Base-by-base conservation (phyloP, 148 eudicot species). In the Drosera capensis region DNA sequence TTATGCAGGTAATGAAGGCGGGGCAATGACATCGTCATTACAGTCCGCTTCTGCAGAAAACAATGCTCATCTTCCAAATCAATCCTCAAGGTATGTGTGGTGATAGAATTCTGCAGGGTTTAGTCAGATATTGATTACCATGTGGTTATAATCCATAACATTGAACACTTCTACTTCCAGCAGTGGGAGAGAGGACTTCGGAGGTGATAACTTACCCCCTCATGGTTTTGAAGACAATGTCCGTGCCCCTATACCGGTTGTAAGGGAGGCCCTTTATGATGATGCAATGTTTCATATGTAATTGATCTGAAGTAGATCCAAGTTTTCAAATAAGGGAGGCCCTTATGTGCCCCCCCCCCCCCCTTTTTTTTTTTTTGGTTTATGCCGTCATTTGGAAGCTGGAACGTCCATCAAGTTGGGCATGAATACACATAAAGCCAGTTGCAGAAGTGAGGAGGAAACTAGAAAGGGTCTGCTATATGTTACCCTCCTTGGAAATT, bases 241-340 rank as follows among this genome's bases (percentile, higher is more conserved):
- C 3, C 88, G 99, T 5, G 62, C 95, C 36, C 99, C 94, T 69
- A 59, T 90, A 48, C 99, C 95, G 15, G 99, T 81, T 51, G 76
- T 66, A 65, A 68, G 94, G 73, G 99, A 90, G 43, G 82, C 92
- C 57, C 82, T 90, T 25, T 90, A 90, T 68, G 95, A 78, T 43
- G 56, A 62, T 56, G 58, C 74, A 37, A 41, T 71, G 45, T 14
- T 68, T 20, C 76, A 65, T 49, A 83, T 88, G 95, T 85, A 75
- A 42, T 47, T 7, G 24, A 24, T 18, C 37, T 28, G 15, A 23
- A 24, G 20, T 6, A 15, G n/a, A 11, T 17, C 37, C 25, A 2
- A 17, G 41, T 35, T 31, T 41, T 42, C 45, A 17, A 17, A 16
- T 39, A 40, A 19, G 18, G 42, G 25, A 44, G 23, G n/a, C n/a